These are phyloP conservation scores for Pseudocercospora eumusae DNA, from an alignment of 2,329 filamentous ascomycete genomes.

Conservation along the genomic window DNA sequence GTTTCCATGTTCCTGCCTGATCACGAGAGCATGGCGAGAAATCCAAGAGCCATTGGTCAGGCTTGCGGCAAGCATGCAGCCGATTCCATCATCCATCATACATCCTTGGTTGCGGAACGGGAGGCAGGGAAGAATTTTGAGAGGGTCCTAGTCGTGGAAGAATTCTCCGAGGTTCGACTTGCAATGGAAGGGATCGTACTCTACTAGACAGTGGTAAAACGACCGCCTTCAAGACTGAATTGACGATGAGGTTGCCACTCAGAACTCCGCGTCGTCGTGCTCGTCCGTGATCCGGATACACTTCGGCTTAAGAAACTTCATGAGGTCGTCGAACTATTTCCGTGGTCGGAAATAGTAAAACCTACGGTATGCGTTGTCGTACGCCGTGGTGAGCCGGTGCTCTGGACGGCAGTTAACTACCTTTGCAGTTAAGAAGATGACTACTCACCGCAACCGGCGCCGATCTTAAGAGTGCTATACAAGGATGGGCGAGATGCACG, in stretches of 20 bases:
- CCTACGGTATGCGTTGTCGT: neutral
- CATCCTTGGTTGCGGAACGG: neutral
- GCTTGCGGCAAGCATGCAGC: neutral
- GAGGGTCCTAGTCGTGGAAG: neutral
- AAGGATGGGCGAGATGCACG: neutral
- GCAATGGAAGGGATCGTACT: neutral
- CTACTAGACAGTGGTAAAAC: neutral
- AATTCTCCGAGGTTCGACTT: neutral
- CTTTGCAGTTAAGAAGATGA: neutral
- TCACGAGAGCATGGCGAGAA: neutral
- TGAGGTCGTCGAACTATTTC: neutral
- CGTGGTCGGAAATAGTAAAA: slow-evolving; percentile 4
- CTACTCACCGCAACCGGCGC: neutral
- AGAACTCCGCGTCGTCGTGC: no score
- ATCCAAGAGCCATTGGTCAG: neutral
- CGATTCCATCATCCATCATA: neutral
- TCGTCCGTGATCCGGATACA: no score
- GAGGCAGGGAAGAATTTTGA: neutral
- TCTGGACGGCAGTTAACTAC: neutral
- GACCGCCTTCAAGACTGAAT: no score
- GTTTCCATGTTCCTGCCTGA: neutral
- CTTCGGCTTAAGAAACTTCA: neutral
- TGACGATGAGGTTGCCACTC: no score
- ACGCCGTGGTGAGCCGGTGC: neutral
- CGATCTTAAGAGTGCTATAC: neutral